Evolutionary conservation across 345 rosid species (phyloP).

Genomic region (Cardamine occulta): DNA sequence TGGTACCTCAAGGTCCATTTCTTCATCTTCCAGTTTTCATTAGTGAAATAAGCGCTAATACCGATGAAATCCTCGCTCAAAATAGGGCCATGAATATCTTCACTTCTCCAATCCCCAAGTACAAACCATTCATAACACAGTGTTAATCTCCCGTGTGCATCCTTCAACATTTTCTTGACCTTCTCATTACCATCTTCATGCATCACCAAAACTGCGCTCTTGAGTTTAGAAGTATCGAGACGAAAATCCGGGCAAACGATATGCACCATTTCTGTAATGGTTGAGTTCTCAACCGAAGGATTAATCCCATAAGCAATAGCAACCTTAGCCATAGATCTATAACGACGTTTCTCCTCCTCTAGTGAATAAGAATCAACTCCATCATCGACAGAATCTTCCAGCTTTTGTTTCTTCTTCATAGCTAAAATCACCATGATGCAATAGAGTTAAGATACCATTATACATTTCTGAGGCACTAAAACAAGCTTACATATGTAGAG

Average conservation of each 20-base stretch:
- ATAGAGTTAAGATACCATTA: too few relatives aligned
- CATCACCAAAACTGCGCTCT: background rate
- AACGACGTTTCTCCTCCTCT: conserved; percentile 2
- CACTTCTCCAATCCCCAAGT: background rate
- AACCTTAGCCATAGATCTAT: conserved; percentile 10
- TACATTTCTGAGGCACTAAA: too few relatives aligned
- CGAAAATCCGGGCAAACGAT: background rate
- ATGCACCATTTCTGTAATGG: background rate
- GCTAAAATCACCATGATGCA: background rate
- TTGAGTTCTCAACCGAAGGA: background rate
- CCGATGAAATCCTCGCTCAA: background rate
- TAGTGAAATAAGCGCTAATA: background rate
- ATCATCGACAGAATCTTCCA: conserved; percentile 6
- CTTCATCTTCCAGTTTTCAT: background rate
- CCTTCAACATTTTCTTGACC: background rate
- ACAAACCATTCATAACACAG: conserved; percentile 14
- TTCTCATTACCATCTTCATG: conserved; percentile 7
- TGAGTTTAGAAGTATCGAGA: background rate
- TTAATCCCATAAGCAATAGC: conserved; percentile 8
- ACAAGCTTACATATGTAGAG: too few relatives aligned
- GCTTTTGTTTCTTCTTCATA: conserved; percentile 17
- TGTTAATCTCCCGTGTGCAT: background rate
- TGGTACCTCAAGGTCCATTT: conserved; percentile 14
- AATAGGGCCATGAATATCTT: background rate
- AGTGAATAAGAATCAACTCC: background rate